Base-by-base conservation (phyloP, 2,329 filamentous ascomycete genomes). In the Beauveria sp. region DNA sequence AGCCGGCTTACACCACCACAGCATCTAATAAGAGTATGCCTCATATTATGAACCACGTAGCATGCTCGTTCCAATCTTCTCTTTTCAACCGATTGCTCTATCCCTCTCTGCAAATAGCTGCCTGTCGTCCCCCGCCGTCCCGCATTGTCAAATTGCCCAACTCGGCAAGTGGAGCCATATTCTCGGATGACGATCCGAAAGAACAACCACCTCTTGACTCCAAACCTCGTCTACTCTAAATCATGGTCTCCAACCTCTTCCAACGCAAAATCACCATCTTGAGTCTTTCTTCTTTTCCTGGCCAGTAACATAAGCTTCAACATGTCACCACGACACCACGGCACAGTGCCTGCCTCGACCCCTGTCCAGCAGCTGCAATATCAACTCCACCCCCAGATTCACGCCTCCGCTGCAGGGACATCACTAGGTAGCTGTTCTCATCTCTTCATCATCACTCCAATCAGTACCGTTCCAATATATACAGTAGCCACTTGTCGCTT, bases 341-440 rank as follows among this genome's bases (percentile, higher is more conserved):
- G 57, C 10, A 74, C 68, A 65, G 75, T 64, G 51, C 63, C 66
- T 0, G 72, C 72, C 2, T 72, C 70, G 2, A 61, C 67, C 70
- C 48, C 70, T 66, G 62, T 64, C 68, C 54, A 75, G 37, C 34
- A 73, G 63, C 65, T 72, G 69, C 20, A 69, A 70, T 73, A 75
- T 75, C 20, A 70, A 68, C 24, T 74, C 73, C 8, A 75, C 71
- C 73, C 73, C 75, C 58, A 71, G 62, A 52, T 75, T 69, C 51
- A 75, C 62, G 72, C 68, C 1, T 68, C 66, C 34, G 12, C 34
- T 14, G 34, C 5, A 5, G 34, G 12, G 34, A 37, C 34, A 14
- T 14, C 12, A 14, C 34, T 37, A 37, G 34, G 5, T 37, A 6
- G 12, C 34, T 37, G 1, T 37, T 37, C 34, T 37, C 34, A 14